These are phyloP conservation scores for Elongisporangium prolatum DNA, from an alignment of 352 stramenopile genomes.

Conservation along the genomic window DNA sequence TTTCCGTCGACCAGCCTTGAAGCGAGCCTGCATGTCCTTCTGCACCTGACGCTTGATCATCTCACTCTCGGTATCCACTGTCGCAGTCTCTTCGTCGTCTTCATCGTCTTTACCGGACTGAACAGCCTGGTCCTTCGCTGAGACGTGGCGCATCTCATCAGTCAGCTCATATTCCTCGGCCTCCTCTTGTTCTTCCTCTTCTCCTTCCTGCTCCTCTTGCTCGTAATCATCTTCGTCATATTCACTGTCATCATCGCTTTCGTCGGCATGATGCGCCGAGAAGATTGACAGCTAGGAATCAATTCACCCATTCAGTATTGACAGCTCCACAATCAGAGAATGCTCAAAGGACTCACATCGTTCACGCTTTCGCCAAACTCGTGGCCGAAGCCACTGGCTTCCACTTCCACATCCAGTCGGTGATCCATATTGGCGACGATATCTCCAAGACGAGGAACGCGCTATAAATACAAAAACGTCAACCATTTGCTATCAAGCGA, in stretches of 20 bases:
- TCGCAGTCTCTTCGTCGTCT: slow-evolving; percentile 30
- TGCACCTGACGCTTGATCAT: slow-evolving; percentile 82
- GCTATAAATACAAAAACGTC: slow-evolving; percentile 22
- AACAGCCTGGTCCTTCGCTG: slow-evolving; percentile 6
- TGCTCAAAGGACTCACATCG: slow-evolving; percentile 31
- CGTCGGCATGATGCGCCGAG: slow-evolving; percentile 48
- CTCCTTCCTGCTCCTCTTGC: slow-evolving; percentile 24
- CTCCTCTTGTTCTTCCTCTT: slow-evolving; percentile 30
- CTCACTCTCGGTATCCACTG: slow-evolving; percentile 53
- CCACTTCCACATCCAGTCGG: slow-evolving; percentile 62
- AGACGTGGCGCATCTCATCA: background rate
- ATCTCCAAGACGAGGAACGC: slow-evolving; percentile 50
- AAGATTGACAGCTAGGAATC: slow-evolving; percentile 73
- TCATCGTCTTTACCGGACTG: slow-evolving; percentile 23
- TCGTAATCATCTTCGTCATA: slow-evolving; percentile 35
- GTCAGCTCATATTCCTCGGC: slow-evolving; percentile 26
- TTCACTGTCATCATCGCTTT: slow-evolving; percentile 30
- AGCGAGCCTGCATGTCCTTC: slow-evolving; percentile 50
- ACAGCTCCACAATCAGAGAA: background rate
- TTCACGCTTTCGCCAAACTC: slow-evolving; percentile 72
- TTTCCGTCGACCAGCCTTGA: slow-evolving; percentile 51
- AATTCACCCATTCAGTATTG: background rate
- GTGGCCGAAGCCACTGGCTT: slow-evolving; percentile 77
- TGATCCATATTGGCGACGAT: slow-evolving; percentile 62
- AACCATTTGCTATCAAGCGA: slow-evolving; percentile 15